Evolutionary conservation across 768 basidiomycete species (phyloP).

Genomic region (Kwoniella europaea): DNA sequence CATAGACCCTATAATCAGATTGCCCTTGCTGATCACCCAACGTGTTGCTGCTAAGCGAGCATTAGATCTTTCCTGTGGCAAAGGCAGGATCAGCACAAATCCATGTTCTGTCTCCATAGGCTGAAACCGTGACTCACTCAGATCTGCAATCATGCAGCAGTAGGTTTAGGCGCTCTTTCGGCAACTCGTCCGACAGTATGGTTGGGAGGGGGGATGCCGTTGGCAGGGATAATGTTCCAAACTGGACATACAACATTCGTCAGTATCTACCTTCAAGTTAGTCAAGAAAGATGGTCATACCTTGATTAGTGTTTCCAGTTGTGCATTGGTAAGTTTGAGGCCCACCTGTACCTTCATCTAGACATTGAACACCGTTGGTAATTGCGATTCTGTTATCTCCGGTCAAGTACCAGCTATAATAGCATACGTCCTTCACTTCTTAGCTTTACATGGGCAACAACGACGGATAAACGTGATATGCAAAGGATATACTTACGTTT

Average conservation of each 20-base stretch:
- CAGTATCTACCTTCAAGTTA: too few species aligned
- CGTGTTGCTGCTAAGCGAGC: too few species aligned
- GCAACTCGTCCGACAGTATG: conserved; percentile 15
- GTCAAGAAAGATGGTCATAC: conserved; percentile 15
- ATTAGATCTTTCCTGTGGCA: too few species aligned
- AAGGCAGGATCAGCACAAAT: too few species aligned
- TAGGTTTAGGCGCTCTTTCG: conserved; percentile 7
- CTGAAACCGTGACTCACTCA: background rate
- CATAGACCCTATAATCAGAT: too few species aligned
- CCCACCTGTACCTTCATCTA: conserved; percentile 30
- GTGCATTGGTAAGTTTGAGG: conserved; percentile 55
- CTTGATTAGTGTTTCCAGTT: conserved; percentile 54
- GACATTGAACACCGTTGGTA: conserved; percentile 44
- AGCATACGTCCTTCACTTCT: too few species aligned
- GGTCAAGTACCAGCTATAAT: conserved; percentile 27
- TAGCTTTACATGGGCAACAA: too few species aligned
- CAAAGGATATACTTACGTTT: conserved; percentile 18
- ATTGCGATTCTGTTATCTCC: conserved; percentile 33
- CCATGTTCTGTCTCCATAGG: too few species aligned
- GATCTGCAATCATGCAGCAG: conserved; percentile 1
- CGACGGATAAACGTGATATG: too few species aligned
- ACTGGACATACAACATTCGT: background rate
- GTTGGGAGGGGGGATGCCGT: conserved; percentile 12
- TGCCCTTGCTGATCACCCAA: too few species aligned
- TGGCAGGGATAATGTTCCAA: conserved; percentile 14